Base-by-base conservation (phyloP, 192 early-diverging fungal species). In the Backusella macrospora region DNA sequence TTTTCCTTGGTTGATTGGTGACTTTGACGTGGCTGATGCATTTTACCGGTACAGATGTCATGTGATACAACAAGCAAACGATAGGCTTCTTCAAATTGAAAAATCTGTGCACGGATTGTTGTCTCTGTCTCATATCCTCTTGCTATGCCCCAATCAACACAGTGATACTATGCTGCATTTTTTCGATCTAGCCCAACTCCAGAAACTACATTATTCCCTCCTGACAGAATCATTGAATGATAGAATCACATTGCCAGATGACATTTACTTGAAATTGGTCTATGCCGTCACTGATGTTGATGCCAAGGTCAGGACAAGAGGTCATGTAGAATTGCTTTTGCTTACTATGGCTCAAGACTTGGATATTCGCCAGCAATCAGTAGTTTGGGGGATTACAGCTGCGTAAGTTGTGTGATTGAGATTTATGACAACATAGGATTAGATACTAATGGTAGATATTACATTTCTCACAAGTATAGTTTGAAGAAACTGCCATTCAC, bases 401-500 rank as follows among this genome's bases (percentile, higher is more conserved):
- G 45, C 45, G 45, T 47, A 47, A 47, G 45, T 47, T 47, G 45
- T 47, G 45, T 47, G 45, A 47, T 47, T 47, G 45, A 47, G 12
- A 47, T 47, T 47, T 47, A 47, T 47, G 45, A 47, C 45, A 47
- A 47, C 12, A 47, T 47, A 47, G 45, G 45, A 47, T 47, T 47
- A 47, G 12, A 47, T 47, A 47, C 45, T 47, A 13, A 47, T 47
- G 45, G 12, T 47, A 47, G 45, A 47, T 13, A 47, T 47, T 47
- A 47, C 45, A 47, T 47, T 47, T 47, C 45, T 47, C 45, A 47
- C 12, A 47, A 47, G 45, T 47, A 47, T 47, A 47, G 45, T 13
- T 13, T 47, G 45, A 47, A 47, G 45, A 47, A 47, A 47, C 45
- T 47, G 45, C 45, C 45, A 47, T 47, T 47, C 45, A 47, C 45